phyloP scores from a whole-genome alignment of 2,329 filamentous ascomycete species.

The Diaporthe citriasiana region DNA sequence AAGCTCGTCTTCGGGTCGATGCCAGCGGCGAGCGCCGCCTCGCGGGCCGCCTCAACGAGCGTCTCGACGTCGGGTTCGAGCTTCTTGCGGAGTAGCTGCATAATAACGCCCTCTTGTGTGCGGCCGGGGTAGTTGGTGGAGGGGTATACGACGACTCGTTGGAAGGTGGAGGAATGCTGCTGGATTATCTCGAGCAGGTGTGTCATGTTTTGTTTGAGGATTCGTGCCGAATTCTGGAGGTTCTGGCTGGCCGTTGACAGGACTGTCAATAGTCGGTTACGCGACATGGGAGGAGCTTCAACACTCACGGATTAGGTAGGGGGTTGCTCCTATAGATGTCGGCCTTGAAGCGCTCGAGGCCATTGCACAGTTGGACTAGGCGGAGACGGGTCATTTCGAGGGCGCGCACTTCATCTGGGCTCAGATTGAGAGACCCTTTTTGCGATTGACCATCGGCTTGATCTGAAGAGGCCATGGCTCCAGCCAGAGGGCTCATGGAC shows the following conservation, averaged over 20 bases:
- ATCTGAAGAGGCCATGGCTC: not conserved
- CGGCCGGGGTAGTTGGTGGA: conserved; percentile 81
- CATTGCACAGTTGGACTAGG: conserved; percentile 77
- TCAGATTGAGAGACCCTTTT: conserved; percentile 60
- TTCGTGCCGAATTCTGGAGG: conserved; percentile 78
- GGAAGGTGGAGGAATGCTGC: conserved; percentile 77
- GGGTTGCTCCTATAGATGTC: conserved; percentile 74
- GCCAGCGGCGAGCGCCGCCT: conserved; percentile 55
- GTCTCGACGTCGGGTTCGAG: conserved; percentile 83
- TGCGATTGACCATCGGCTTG: conserved; percentile 20
- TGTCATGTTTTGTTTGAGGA: conserved; percentile 79
- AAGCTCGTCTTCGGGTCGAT: conserved; percentile 49
- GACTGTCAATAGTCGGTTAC: not conserved
- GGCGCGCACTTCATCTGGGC: conserved; percentile 73
- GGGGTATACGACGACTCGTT: conserved; percentile 80
- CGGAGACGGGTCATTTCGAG: conserved; percentile 80
- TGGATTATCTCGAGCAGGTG: conserved; percentile 75
- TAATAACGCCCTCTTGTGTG: conserved; percentile 75
- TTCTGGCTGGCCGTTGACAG: conserved; percentile 67
- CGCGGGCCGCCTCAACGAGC: conserved; percentile 76
- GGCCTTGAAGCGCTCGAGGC: conserved; percentile 73
- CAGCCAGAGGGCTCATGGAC: conserved; percentile 22
- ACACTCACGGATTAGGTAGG: conserved; percentile 74
- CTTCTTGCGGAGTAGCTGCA: conserved; percentile 84
- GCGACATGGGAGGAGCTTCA: not conserved